These are phyloP conservation scores for Nematocida parisii DNA, from an alignment of 371 early-diverging fungal species.

Conservation along the genomic window DNA sequence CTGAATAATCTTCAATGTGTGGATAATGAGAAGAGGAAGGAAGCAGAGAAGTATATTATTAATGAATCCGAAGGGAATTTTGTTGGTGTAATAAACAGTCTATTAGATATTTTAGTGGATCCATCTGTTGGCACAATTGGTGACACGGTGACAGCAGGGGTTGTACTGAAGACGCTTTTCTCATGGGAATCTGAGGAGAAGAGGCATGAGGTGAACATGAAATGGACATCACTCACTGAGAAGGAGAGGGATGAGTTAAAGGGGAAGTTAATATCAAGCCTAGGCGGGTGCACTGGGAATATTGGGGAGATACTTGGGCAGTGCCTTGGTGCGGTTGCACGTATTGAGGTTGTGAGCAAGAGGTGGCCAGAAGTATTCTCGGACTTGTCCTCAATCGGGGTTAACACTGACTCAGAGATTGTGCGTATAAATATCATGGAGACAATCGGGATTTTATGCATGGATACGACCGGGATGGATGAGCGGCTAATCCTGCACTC, in stretches of 20 bases:
- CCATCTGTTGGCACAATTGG: not conserved
- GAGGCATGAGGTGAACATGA: constrained; percentile 19
- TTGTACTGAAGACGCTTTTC: constrained; percentile 50
- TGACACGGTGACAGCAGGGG: constrained; percentile 10
- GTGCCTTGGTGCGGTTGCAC: constrained; percentile 49
- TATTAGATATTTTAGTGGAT: constrained; percentile 22
- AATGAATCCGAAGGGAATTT: constrained; percentile 8
- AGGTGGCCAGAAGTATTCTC: constrained; percentile 40
- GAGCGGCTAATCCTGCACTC: constrained; percentile 10
- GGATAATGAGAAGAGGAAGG: constrained; percentile 40
- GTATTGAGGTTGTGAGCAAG: constrained; percentile 31
- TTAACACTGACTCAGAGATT: not conserved
- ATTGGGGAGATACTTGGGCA: constrained; percentile 43
- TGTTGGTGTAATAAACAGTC: not conserved
- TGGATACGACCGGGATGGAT: constrained; percentile 51
- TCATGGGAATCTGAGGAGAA: constrained; percentile 53
- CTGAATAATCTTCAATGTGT: constrained; percentile 19
- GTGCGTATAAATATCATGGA: constrained; percentile 28
- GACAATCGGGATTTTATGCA: constrained; percentile 40
- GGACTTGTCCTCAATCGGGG: not conserved
- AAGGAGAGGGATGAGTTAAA: constrained; percentile 15
- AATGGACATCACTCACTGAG: constrained; percentile 31
- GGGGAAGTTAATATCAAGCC: constrained; percentile 1
- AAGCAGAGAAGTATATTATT: constrained; percentile 33
- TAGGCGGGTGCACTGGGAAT: constrained; percentile 6